Percentiles rank a stretch among this genome's conserved stretches.
Conservation (phyloP, 192 early-diverging fungal genomes). For the Backusella tuberculispora region DNA sequence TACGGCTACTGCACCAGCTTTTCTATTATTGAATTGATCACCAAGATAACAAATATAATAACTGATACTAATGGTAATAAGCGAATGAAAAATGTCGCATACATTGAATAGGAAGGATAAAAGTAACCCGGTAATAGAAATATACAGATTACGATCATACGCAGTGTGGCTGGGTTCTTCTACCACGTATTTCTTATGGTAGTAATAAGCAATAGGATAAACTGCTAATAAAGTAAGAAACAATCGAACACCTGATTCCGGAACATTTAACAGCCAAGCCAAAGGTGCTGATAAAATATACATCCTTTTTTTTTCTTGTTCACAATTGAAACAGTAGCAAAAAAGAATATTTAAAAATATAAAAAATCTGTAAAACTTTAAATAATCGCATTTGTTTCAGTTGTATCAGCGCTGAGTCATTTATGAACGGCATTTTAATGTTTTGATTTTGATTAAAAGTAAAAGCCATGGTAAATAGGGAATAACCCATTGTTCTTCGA, state of each 20-base stretch:
- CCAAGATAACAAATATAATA: slow-evolving; percentile 47
- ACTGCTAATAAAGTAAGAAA: slow-evolving; percentile 48
- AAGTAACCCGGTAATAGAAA: slow-evolving; percentile 46
- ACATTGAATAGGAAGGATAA: slow-evolving; percentile 56
- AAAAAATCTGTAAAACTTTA: neutral
- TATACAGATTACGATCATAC: slow-evolving; percentile 49
- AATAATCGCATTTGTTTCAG: neutral
- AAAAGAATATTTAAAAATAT: neutral
- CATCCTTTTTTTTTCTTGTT: neutral
- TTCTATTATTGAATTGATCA: slow-evolving; percentile 36
- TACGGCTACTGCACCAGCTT: slow-evolving; percentile 34
- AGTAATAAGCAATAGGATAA: slow-evolving; percentile 50
- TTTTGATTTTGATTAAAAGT: neutral
- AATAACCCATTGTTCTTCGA: too few relatives aligned
- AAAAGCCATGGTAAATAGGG: too few relatives aligned
- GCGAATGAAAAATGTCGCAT: slow-evolving; percentile 51
- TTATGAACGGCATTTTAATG: neutral
- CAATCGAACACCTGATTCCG: slow-evolving; percentile 52
- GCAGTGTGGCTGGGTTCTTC: slow-evolving; percentile 35
- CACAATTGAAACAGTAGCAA: neutral
- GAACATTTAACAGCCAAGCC: slow-evolving; percentile 41
- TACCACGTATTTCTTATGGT: slow-evolving; percentile 42
- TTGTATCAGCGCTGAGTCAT: neutral
- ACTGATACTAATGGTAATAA: slow-evolving; percentile 48
- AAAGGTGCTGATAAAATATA: slow-evolving; percentile 15